Evolutionary conservation across 163 green algal genomes (phyloP), one percentile per base, ranked within the genome.

Genomic region (Chloromonas sp.): DNA sequence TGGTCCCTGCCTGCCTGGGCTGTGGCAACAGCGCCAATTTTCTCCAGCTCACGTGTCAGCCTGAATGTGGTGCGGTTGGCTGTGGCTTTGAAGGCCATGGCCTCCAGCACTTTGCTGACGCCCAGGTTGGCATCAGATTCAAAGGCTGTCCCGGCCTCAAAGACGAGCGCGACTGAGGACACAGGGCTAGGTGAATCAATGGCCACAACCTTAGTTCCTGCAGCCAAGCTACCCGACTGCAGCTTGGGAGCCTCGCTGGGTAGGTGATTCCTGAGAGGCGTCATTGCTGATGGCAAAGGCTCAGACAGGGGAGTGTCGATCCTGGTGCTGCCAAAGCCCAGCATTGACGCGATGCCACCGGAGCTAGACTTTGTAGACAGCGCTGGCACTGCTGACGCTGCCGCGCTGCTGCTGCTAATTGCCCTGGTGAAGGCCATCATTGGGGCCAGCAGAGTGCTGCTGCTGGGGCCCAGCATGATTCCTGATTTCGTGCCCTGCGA

Each of bases 11-110:
- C 93, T 57, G 93, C 91, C 5, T 90, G 91, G 58, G 94, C 93
- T 61, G 61, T 79, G 57, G 57, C 61, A 8, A 70, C 70, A 3
- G 81, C 81, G 3, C 81, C 81, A 70, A 84, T 79, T 66, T 95
- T 95, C 90, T 99, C 93, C 36, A 97, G 89, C 92, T 98, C 94
- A 0, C 94, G 93, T 1, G 93, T 91, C 1, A 98, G 81, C 62
- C 94, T 87, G 89, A 99, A 97, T 71, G 96, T 94, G 1, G 93
- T 96, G 70, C 96, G 91, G 92, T 98, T 94, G 5, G 74, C 81
- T 1, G 95, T 98, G 81, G 93, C 91, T 84, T 95, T 98, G 89
- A 98, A 99, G 1, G 96, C 95, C 88, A 98, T 92, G 82, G 95
- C 92, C 86, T 98, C 95, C 79, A 99, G 90, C 80, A 98, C 87